Base-by-base conservation (phyloP, 805 yeast species). In the Ogataea zsoltii region DNA sequence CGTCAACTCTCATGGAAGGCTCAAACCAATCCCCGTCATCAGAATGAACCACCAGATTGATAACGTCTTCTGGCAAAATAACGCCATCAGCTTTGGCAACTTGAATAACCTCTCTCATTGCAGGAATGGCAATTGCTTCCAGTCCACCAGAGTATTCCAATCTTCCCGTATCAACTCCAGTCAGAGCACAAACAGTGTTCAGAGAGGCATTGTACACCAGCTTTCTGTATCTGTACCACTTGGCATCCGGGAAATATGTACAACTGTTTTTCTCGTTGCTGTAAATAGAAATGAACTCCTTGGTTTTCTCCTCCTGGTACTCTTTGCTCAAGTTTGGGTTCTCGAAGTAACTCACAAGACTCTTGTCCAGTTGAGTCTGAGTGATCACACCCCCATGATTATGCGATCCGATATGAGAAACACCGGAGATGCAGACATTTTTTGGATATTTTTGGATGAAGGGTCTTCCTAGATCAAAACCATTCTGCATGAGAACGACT, bases 1-100 rank as follows among this genome's bases (percentile, higher is more conserved):
- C 48, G 58, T 85, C 92, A 5, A 83, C 84, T 50, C 76, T 66
- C 92, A 85, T 85, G 6, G 89, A 83, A 1, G 90, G 91, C 43
- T 74, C 72, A 61, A 77, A 85, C 64, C 73, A 76, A 19, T 67
- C 70, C 12, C 77, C 78, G 44, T 74, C 83, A 55, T 83, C 86
- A 19, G 79, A 71, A 49, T 77, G 80, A 31, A 80, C 63, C 71
- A 81, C 75, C 38, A 56, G 49, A 19, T 76, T 69, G 46, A 77
- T 77, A 11, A 72, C 62, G 5, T 65, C 75, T 18, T 64, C 71
- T 1, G 80, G 80, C 17, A 85, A 57, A 4, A 67, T 69, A 29
- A 77, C 73, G 0, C 87, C 87, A 44, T 83, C 90, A 11, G 86
- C 78, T 41, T 75, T 76, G n/a, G 95, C 94, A 45, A 85, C 75